Base-by-base conservation (phyloP, 176 grass and related monocot genomes). In the Rhipidocladum racemiflorum region DNA sequence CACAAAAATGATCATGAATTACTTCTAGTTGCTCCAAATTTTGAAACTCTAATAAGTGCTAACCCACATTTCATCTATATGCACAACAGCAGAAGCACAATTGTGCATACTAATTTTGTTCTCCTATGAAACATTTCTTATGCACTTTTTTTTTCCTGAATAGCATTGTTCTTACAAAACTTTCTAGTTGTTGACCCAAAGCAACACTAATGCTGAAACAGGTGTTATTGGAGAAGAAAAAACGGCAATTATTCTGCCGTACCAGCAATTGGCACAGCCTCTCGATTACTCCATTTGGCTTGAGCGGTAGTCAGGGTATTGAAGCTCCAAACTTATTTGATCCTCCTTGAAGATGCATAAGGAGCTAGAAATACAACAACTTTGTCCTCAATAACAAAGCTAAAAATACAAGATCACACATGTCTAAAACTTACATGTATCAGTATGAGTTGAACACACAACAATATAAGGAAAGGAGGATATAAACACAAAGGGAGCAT, bases 351-450 rank as follows among this genome's bases (percentile, higher is more conserved):
- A 63, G 74, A 60, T 34, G 5, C 64, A 28, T 16, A 49, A 40
- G 1, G n/a, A 60, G 39, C 51, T 76, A 61, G 17, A 81, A 51
- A 85, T 84, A 75, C 81, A 85, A 28, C 43, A 49, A 28, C 23
- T 68, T 43, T 53, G 20, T 80, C 53, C 62, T 53, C 77, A 75
- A 79, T 38, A 72, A 72, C 55, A 44, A 81, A 54, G 21, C 29
- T 76, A 42, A 70, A 76, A 40, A 68, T 40, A 53, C 78, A 68
- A 70, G 28, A 64, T 39, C 27, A 83, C 42, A 76, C 2, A 21
- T 5, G 69, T 85, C 61, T 85, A 66, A 56, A 65, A 75, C 68
- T 70, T 76, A 53, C 77, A 76, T 64, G 8, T 81, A 70, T 32
- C 9, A 75, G 28, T 45, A 61, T 62, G 44, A 2, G 72, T 35